phyloP scores from a whole-genome alignment of 75 land plant genomes.

The Picea sitchensis region DNA sequence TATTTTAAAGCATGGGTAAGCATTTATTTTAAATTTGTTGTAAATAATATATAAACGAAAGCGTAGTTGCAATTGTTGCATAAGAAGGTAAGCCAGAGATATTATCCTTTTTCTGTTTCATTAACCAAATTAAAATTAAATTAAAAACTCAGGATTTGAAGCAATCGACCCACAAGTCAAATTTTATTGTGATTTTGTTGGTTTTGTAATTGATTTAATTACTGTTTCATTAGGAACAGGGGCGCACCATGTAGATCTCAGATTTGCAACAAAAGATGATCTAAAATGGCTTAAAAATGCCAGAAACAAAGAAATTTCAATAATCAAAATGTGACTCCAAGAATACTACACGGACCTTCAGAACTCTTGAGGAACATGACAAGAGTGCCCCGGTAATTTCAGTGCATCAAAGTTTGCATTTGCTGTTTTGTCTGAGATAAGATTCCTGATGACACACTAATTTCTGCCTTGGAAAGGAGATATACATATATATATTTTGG shows the following conservation, averaged over 20 bases:
- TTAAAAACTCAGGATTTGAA: neutral
- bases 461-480: too few species aligned
- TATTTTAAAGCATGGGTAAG: too few species aligned
- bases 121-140: neutral
- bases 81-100: neutral
- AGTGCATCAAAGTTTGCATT: too few species aligned
- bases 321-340: too few species aligned
- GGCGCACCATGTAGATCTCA: slow-evolving; percentile 74
- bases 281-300: slow-evolving; percentile 51
- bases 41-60: neutral
- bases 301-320: too few species aligned
- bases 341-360: too few species aligned
- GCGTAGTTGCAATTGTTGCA: neutral
- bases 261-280: slow-evolving; percentile 51
- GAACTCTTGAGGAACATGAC: too few species aligned
- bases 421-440: too few species aligned
- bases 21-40: neutral
- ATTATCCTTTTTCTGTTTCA: neutral
- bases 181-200: neutral
- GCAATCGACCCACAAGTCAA: neutral
- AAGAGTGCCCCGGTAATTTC: too few species aligned
- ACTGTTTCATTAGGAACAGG: slow-evolving; percentile 25
- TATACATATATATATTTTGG: too few species aligned
- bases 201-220: neutral
- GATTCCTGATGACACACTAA: too few species aligned